Conservation (phyloP, 176 grass and related monocot genomes). For the Avena sativa region DNA sequence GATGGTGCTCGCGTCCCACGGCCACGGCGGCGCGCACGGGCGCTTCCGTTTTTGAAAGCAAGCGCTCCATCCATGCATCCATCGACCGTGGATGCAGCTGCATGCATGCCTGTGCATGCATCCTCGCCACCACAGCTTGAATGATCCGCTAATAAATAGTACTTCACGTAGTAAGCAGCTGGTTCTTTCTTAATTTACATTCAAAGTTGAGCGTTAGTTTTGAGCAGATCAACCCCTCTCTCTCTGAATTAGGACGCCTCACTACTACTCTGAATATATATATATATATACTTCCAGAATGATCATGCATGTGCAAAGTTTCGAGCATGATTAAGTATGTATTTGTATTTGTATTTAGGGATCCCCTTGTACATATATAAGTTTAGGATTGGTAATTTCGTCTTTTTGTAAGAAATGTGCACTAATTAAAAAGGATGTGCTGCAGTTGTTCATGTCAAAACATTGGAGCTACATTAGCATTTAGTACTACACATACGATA, state of each 20-base stretch:
- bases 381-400: conserved; percentile 7
- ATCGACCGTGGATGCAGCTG: not conserved
- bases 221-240: conserved; percentile 9
- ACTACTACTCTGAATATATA: conserved; percentile 9
- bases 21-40: conserved; percentile 38
- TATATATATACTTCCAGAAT: not conserved
- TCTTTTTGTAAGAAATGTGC: conserved; percentile 39
- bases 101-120: not conserved
- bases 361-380: not conserved
- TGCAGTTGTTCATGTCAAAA: conserved; percentile 33
- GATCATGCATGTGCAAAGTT: conserved; percentile 40
- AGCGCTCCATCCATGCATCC: conserved; percentile 18
- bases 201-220: conserved; percentile 40
- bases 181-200: conserved; percentile 41
- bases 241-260: conserved; percentile 35
- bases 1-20: conserved; percentile 43
- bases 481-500: not conserved
- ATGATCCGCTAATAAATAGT: conserved; percentile 21
- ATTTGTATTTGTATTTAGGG: not conserved
- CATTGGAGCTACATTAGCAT: conserved; percentile 15
- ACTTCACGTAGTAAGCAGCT: conserved; percentile 34
- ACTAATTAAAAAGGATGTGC: conserved; percentile 36
- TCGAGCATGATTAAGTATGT: not conserved
- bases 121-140: not conserved
- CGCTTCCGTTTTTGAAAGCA: conserved; percentile 62